Conservation (phyloP, 805 yeast species). For the Zygosaccharomyces kombuchaensis region DNA sequence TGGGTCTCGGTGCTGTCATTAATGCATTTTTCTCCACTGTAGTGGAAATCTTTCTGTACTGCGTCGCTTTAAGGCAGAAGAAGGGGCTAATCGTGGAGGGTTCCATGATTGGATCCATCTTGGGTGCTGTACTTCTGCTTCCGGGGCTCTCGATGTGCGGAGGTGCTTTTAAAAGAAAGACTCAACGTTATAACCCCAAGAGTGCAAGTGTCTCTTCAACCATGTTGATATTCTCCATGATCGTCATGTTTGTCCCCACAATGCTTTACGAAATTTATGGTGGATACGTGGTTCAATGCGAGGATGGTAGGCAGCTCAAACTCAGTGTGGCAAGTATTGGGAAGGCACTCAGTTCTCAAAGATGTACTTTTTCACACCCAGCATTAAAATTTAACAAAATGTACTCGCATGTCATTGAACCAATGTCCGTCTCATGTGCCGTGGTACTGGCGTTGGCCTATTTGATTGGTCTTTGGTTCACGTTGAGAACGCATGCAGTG, state of each 20-base stretch:
- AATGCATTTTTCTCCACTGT: conserved; percentile 96
- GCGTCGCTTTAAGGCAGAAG: conserved; percentile 81
- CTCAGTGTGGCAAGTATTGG: conserved; percentile 44
- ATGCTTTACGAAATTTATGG: conserved; percentile 88
- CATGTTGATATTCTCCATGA: conserved; percentile 84
- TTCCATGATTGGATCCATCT: conserved; percentile 85
- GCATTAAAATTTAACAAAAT: conserved; percentile 64
- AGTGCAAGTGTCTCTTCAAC: conserved; percentile 97
- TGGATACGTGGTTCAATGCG: conserved; percentile 71
- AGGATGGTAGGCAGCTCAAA: conserved; percentile 17
- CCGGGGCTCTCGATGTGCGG: conserved; percentile 98
- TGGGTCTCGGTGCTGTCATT: conserved; percentile 98
- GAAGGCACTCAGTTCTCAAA: conserved; percentile 27
- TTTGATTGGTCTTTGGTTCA: conserved; percentile 84
- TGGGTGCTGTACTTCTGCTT: conserved; percentile 84
- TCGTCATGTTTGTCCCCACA: conserved; percentile 91
- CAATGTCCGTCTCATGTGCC: conserved; percentile 80
- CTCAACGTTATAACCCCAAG: conserved; percentile 92
- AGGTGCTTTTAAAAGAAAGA: conserved; percentile 87
- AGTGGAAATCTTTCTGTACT: conserved; percentile 87
- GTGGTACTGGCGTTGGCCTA: conserved; percentile 76
- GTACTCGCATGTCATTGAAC: conserved; percentile 66
- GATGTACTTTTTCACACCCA: conserved; percentile 76
- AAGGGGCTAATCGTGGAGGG: conserved; percentile 94
- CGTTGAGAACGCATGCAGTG: conserved; percentile 93